These are phyloP conservation scores for Lippia alba DNA, from an alignment of 305 asterid genomes.

Conservation along the genomic window DNA sequence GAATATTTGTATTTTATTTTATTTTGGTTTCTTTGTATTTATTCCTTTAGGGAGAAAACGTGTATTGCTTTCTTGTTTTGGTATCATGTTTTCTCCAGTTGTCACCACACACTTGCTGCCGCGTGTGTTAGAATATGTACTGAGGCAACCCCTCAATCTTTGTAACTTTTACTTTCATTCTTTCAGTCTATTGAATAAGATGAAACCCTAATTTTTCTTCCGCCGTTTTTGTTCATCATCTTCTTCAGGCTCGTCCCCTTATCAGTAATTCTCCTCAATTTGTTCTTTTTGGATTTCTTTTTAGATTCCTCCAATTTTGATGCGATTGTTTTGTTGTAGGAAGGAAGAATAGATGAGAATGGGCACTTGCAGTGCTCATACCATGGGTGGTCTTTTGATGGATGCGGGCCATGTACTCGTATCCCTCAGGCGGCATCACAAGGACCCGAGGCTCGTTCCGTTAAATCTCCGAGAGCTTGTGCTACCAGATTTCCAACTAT, in stretches of 20 bases:
- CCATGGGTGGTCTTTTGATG: conserved; percentile 98
- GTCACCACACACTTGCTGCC: too few relatives aligned
- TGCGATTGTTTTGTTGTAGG: conserved; percentile 50
- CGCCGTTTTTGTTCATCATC: too few relatives aligned
- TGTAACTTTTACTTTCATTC: too few relatives aligned
- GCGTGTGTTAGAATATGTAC: too few relatives aligned
- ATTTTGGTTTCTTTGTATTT: too few relatives aligned
- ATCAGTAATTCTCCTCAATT: conserved; percentile 61
- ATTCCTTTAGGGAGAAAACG: too few relatives aligned
- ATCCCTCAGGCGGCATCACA: conserved; percentile 93
- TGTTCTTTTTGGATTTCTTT: background rate
- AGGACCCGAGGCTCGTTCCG: conserved; percentile 91
- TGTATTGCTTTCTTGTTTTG: too few relatives aligned
- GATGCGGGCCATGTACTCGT: conserved; percentile 87
- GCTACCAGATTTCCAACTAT: conserved; percentile 88
- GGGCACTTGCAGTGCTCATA: conserved; percentile 99
- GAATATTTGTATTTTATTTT: too few relatives aligned
- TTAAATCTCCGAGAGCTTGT: conserved; percentile 85
- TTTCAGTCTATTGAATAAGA: too few relatives aligned
- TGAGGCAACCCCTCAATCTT: too few relatives aligned
- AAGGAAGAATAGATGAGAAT: conserved; percentile 96
- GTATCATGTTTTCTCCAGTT: too few relatives aligned
- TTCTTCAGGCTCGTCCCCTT: conserved; percentile 96
- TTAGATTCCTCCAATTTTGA: conserved; percentile 18
- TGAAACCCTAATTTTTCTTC: too few relatives aligned